These are phyloP conservation scores for Glonium stellatum DNA, from an alignment of 495 filamentous ascomycete genomes.

Conservation along the genomic window DNA sequence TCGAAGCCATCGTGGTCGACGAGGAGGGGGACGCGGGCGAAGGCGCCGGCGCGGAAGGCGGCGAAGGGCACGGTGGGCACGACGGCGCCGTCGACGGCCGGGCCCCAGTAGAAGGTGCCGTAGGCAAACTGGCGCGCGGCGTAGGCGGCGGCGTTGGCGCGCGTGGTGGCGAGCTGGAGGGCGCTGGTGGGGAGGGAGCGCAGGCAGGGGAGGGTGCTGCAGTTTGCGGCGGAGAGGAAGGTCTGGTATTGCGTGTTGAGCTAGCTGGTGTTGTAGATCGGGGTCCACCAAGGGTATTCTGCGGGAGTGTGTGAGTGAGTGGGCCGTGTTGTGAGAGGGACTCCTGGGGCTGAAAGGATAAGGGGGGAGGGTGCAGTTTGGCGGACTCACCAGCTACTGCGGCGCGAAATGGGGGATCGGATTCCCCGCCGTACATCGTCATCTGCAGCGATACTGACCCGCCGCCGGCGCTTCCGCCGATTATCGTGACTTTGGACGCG, in stretches of 20 bases:
- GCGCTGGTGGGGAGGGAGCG: not conserved
- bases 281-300: constrained; percentile 25
- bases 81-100: constrained; percentile 13
- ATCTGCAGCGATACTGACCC: constrained; percentile 15
- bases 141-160: not conserved
- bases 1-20: constrained; percentile 12
- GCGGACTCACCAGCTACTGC: constrained; percentile 7
- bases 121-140: constrained; percentile 10
- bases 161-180: constrained; percentile 1
- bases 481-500: constrained; percentile 12
- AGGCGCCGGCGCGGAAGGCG: constrained; percentile 14
- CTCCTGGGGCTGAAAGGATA: too few relatives aligned
- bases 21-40: constrained; percentile 13
- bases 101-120: constrained; percentile 23
- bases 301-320: too few relatives aligned
- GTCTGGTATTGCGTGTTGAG: constrained; percentile 8
- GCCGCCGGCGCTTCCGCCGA: constrained; percentile 16
- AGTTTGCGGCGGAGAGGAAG: constrained; percentile 10
- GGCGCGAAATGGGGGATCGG: constrained; percentile 16
- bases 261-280: not conserved
- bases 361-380: too few relatives aligned
- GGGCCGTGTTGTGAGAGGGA: too few relatives aligned
- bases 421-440: constrained; percentile 10
- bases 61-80: constrained; percentile 8
- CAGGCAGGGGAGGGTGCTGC: constrained; percentile 7